A percentile compares a stretch with the other conserved stretches of the same genome.
Conservation (phyloP, 352 stramenopile genomes). For the Phytophthora foliorum region DNA sequence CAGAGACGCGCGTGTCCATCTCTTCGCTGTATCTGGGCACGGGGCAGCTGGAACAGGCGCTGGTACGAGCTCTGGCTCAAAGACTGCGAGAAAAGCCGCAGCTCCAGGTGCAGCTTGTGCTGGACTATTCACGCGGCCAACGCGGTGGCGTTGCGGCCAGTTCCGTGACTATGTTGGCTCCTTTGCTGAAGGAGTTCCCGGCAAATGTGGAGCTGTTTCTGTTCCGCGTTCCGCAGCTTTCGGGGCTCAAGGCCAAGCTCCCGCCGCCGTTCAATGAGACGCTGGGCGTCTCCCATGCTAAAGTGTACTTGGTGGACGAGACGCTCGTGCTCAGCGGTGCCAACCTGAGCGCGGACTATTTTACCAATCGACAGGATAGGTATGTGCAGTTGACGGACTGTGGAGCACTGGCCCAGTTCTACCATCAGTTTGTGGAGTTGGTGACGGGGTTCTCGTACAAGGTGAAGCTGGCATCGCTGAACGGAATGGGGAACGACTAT, state of each 20-base stretch:
- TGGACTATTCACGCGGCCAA: conserved; percentile 81
- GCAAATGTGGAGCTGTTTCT: conserved; percentile 64
- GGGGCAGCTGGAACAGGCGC: conserved; percentile 52
- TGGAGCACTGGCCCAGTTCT: conserved; percentile 63
- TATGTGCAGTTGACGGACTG: conserved; percentile 77
- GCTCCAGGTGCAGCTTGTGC: conserved; percentile 70
- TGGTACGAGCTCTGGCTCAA: conserved; percentile 56
- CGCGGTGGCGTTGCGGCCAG: conserved; percentile 49
- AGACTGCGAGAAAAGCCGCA: conserved; percentile 48
- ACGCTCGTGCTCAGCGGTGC: conserved; percentile 83
- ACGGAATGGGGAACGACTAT: conserved; percentile 29
- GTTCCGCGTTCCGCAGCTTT: conserved; percentile 81
- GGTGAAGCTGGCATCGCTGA: conserved; percentile 39
- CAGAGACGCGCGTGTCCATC: conserved; percentile 61
- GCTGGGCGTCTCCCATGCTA: conserved; percentile 85
- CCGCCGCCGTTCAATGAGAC: conserved; percentile 86
- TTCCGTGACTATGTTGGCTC: conserved; percentile 72
- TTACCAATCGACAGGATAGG: conserved; percentile 84
- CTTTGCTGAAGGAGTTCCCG: conserved; percentile 58
- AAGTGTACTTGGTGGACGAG: conserved; percentile 88
- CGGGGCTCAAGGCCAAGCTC: conserved; percentile 62
- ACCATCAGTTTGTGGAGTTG: conserved; percentile 75
- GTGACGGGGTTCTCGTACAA: conserved; percentile 57
- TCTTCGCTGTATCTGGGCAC: conserved; percentile 83
- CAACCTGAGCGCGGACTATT: conserved; percentile 89